Evolutionary conservation across 129 eudicot genomes (phyloP).

Genomic region (Saposhnikovia divaricata): DNA sequence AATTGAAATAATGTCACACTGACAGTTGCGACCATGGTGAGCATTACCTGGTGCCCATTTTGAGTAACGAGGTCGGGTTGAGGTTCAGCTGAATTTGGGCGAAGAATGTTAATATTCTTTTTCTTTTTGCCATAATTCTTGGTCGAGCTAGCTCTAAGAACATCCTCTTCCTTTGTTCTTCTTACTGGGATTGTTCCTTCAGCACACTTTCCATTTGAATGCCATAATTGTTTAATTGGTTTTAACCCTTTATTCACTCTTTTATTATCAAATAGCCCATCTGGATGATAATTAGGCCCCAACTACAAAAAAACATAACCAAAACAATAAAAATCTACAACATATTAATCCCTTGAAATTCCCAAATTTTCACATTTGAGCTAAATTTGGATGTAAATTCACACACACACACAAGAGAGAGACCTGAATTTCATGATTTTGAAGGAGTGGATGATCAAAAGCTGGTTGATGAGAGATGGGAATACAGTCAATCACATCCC

Average conservation of each 20-base stretch:
- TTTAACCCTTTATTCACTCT: constrained; percentile 26
- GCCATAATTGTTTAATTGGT: constrained; percentile 62
- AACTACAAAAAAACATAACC: constrained; percentile 23
- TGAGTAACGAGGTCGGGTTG: constrained; percentile 57
- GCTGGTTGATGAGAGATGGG: constrained; percentile 70
- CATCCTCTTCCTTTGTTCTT: constrained; percentile 65
- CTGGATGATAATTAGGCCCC: constrained; percentile 74
- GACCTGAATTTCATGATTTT: constrained; percentile 74
- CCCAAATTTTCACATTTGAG: neutral
- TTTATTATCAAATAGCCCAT: constrained; percentile 41
- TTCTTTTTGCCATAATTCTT: constrained; percentile 55
- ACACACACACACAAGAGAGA: neutral
- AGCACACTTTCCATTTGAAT: constrained; percentile 53
- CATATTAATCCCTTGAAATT: neutral
- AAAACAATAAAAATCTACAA: neutral
- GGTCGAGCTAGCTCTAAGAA: constrained; percentile 65
- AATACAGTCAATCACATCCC: constrained; percentile 74
- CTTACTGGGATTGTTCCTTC: constrained; percentile 68
- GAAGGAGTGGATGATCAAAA: constrained; percentile 78
- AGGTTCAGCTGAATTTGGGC: constrained; percentile 56
- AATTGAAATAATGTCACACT: neutral
- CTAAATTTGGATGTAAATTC: neutral
- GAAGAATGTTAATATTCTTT: constrained; percentile 33
- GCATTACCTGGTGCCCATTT: constrained; percentile 77
- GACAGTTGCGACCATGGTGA: neutral